These are phyloP conservation scores for Cladosporium cucumerinum DNA, from an alignment of 2,329 filamentous ascomycete genomes.

Conservation along the genomic window DNA sequence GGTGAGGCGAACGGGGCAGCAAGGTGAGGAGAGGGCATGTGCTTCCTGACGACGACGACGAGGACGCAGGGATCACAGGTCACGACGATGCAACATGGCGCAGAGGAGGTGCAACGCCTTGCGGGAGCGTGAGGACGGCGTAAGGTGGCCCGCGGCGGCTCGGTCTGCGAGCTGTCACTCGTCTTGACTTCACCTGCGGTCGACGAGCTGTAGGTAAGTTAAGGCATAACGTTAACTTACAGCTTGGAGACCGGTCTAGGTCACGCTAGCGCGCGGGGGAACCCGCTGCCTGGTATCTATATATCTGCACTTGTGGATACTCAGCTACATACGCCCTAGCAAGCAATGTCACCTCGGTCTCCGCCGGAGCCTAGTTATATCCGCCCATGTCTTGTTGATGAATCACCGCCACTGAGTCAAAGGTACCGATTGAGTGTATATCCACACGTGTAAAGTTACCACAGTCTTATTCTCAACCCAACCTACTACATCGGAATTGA, in stretches of 20 bases:
- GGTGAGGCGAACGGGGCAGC: not conserved
- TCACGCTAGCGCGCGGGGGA: not conserved
- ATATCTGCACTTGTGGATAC: not conserved
- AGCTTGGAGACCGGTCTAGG: not conserved
- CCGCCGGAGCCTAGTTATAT: not conserved
- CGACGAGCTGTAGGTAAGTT: not conserved
- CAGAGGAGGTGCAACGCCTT: not conserved
- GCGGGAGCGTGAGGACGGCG: not conserved
- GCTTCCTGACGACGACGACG: not conserved
- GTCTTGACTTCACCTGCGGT: not conserved
- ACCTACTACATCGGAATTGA: not conserved
- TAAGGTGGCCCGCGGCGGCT: constrained; percentile 1
- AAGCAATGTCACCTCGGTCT: constrained; percentile 13
- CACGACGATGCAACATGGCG: not conserved
- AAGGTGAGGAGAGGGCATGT: not conserved
- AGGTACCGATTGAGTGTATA: not conserved
- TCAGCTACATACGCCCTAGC: not conserved
- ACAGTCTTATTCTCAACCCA: not conserved
- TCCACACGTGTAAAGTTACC: not conserved
- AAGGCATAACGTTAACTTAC: not conserved
- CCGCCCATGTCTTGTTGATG: not conserved
- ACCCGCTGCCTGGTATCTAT: not conserved
- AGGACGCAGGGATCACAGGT: not conserved
- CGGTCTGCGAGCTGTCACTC: not conserved
- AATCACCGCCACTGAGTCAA: not conserved